Conservation (phyloP, 768 basidiomycete species). For the Piloderma croceum region DNA sequence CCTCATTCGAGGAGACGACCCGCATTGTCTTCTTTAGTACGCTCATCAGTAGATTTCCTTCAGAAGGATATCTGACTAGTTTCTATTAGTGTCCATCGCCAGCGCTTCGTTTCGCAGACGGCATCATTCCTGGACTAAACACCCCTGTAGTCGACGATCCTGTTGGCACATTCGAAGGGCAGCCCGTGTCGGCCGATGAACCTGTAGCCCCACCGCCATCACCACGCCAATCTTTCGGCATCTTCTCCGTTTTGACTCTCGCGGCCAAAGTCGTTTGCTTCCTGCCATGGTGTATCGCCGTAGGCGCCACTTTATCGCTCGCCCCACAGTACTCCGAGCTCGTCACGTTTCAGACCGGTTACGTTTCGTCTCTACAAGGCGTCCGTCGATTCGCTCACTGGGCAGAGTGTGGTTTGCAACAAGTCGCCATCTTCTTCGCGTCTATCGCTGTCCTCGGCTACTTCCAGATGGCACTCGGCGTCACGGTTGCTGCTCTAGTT, state of each 20-base stretch:
- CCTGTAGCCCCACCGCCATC: too few species aligned
- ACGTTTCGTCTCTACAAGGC: slow-evolving; percentile 23
- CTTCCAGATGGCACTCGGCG: slow-evolving; percentile 1
- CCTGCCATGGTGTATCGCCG: slow-evolving; percentile 31
- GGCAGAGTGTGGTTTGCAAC: slow-evolving; percentile 30
- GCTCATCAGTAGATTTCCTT: background rate
- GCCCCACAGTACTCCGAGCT: slow-evolving; percentile 21
- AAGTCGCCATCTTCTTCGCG: slow-evolving; percentile 30
- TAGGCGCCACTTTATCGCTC: slow-evolving; percentile 28
- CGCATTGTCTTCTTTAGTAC: slow-evolving; percentile 1
- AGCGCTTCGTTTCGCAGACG: too few species aligned
- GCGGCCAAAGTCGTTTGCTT: slow-evolving; percentile 14
- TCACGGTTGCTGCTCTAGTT: slow-evolving; percentile 5
- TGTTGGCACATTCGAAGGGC: too few species aligned
- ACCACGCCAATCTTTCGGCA: too few species aligned
- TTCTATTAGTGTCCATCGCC: too few species aligned
- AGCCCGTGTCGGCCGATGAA: too few species aligned
- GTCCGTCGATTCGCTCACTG: slow-evolving; percentile 34
- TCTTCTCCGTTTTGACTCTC: too few species aligned
- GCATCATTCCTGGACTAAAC: too few species aligned
- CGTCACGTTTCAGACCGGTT: slow-evolving; percentile 26
- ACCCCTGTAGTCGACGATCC: too few species aligned
- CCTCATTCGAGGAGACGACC: too few species aligned
- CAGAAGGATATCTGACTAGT: too few species aligned
- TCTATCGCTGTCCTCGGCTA: slow-evolving; percentile 3